Evolutionary conservation across 2,329 filamentous ascomycete species (phyloP).

Genomic region (Talaromyces albobiverticillius): DNA sequence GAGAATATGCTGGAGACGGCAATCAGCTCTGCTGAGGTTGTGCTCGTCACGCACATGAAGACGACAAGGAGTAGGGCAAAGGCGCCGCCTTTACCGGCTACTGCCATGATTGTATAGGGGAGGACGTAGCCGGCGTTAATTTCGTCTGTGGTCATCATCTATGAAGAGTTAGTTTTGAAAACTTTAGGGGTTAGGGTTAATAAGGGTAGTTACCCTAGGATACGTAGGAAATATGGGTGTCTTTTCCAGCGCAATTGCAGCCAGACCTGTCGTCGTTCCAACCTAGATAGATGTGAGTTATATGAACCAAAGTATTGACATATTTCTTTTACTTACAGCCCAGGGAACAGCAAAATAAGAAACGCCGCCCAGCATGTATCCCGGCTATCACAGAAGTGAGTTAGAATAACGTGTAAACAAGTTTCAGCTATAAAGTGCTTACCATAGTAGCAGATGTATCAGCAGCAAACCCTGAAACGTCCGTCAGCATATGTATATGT

Average conservation of each 20-base stretch:
- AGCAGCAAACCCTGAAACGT: slow-evolving; percentile 8
- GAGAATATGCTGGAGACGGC: slow-evolving; percentile 11
- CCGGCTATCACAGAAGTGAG: not conserved
- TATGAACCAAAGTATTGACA: not conserved
- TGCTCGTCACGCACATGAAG: slow-evolving; percentile 11
- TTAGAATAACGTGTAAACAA: not conserved
- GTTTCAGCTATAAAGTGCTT: not conserved
- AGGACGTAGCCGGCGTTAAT: slow-evolving; percentile 13
- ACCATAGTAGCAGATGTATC: slow-evolving; percentile 13
- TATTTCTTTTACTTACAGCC: not conserved
- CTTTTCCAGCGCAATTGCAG: slow-evolving; percentile 10
- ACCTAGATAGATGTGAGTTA: not conserved
- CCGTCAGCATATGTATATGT: not conserved
- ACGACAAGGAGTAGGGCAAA: slow-evolving; percentile 7
- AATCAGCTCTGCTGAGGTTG: slow-evolving; percentile 10
- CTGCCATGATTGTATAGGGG: slow-evolving; percentile 11
- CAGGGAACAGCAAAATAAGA: slow-evolving; percentile 11
- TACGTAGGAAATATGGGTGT: slow-evolving; percentile 8
- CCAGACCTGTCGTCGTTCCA: slow-evolving; percentile 9
- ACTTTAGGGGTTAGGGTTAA: too few species aligned
- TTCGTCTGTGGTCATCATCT: slow-evolving; percentile 11
- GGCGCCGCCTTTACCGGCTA: slow-evolving; percentile 10
- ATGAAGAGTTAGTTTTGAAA: not conserved
- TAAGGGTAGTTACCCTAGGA: not conserved
- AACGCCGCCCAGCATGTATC: slow-evolving; percentile 12